phyloP scores from a whole-genome alignment of 2,329 filamentous ascomycete species.

The Pestalotiopsis sp. region DNA sequence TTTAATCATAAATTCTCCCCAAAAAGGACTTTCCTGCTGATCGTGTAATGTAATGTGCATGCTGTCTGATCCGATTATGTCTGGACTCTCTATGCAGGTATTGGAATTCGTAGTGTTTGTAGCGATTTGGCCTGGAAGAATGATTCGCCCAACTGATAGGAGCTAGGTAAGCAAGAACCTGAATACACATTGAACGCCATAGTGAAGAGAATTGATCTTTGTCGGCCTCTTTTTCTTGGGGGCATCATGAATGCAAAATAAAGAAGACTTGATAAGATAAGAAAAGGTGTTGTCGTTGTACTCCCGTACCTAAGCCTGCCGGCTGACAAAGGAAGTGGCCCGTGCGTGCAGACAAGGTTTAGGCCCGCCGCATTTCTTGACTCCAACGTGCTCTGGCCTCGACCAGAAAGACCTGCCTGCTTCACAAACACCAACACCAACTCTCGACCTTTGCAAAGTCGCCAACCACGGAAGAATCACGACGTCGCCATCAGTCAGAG shows the following conservation, averaged over 20 bases:
- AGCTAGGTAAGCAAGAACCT: too few species aligned
- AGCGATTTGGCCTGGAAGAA: too few species aligned
- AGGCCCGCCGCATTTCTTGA: constrained; percentile 7
- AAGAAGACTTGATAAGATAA: too few species aligned
- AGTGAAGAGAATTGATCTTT: neutral
- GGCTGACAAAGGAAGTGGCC: neutral
- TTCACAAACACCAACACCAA: too few species aligned
- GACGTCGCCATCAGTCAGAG: too few species aligned
- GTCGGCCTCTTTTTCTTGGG: neutral
- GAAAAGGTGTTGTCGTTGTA: neutral
- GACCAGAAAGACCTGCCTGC: too few species aligned
- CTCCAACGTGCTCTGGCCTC: neutral
- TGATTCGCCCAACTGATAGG: too few species aligned
- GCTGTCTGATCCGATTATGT: too few species aligned
- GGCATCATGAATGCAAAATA: neutral
- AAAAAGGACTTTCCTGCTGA: neutral
- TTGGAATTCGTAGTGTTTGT: too few species aligned
- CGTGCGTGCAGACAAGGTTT: neutral
- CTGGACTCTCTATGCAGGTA: too few species aligned
- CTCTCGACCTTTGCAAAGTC: too few species aligned
- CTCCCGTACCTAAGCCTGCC: neutral
- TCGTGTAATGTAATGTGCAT: neutral
- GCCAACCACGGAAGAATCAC: too few species aligned
- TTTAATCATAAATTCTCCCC: neutral
- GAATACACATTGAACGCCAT: neutral